Evolutionary conservation across 192 early-diverging fungal genomes (phyloP).

Genomic region (Backusella sp.): DNA sequence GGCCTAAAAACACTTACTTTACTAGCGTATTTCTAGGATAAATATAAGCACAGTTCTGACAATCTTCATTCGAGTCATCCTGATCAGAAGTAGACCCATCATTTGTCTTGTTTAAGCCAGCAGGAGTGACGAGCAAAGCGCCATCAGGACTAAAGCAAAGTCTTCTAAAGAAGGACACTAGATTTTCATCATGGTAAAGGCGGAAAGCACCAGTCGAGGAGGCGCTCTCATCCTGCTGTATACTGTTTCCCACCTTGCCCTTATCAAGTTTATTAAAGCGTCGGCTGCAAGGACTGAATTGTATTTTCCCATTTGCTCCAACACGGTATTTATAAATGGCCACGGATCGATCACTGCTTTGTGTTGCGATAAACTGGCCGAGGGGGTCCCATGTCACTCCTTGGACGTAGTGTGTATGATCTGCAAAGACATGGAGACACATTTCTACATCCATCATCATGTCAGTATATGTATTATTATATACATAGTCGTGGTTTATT

Average conservation of each 20-base stretch:
- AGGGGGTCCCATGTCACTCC: conserved; percentile 96
- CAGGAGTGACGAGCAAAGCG: conserved; percentile 74
- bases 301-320: conserved; percentile 9
- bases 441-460: conserved; percentile 39
- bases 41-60: conserved; percentile 62
- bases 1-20: conserved; percentile 31
- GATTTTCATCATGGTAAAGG: conserved; percentile 82
- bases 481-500: no score
- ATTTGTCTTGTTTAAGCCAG: conserved; percentile 59
- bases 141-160: conserved; percentile 89
- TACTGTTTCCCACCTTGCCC: not conserved
- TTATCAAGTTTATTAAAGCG: conserved; percentile 18
- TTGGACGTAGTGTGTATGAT: conserved; percentile 95
- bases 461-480: no score
- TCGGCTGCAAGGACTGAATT: conserved; percentile 17
- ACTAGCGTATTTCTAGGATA: conserved; percentile 62
- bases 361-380: conserved; percentile 82
- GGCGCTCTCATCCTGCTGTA: not conserved
- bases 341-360: conserved; percentile 84
- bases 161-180: conserved; percentile 89
- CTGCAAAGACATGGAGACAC: conserved; percentile 71
- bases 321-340: conserved; percentile 21
- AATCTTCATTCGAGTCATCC: conserved; percentile 25
- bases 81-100: conserved; percentile 23
- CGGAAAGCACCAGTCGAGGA: conserved; percentile 39